A percentile compares a stretch with the other conserved stretches of the same genome.
phyloP scores from a whole-genome alignment of 2,329 filamentous ascomycete species.

The Reticulascus tulasneorum region DNA sequence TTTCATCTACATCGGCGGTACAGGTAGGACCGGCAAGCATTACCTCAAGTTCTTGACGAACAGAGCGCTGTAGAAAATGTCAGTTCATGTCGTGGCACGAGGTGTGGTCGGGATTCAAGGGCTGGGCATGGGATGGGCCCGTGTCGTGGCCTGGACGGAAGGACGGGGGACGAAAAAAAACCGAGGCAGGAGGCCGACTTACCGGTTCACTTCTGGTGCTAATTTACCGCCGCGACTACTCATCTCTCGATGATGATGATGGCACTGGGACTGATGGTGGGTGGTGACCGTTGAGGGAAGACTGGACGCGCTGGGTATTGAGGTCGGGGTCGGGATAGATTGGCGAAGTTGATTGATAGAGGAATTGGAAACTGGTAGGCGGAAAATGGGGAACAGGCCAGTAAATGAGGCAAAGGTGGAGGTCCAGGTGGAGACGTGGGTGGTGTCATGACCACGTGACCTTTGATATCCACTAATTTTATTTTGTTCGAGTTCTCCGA shows the following conservation, averaged over 20 bases:
- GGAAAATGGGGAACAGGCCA: conserved; percentile 16
- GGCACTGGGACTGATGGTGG: conserved; percentile 11
- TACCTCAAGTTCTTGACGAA: conserved; percentile 99
- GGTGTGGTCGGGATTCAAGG: not conserved
- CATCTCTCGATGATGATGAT: conserved; percentile 70
- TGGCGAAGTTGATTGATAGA: conserved; percentile 6
- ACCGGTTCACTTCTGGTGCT: conserved; percentile 99
- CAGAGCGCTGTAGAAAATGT: conserved; percentile 70
- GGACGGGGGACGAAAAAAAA: conserved; percentile 4
- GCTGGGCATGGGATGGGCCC: conserved; percentile 4
- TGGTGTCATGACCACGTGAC: too few relatives aligned
- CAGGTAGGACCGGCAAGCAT: conserved; percentile 46
- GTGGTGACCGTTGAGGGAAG: conserved; percentile 19
- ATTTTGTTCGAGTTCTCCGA: too few relatives aligned
- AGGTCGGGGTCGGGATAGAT: conserved; percentile 11
- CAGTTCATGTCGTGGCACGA: conserved; percentile 20
- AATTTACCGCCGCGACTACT: conserved; percentile 96
- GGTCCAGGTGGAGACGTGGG: too few relatives aligned
- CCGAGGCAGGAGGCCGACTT: conserved; percentile 32
- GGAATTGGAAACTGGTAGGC: conserved; percentile 14
- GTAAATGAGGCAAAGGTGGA: conserved; percentile 16
- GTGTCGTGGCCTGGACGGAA: conserved; percentile 6
- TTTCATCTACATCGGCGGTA: conserved; percentile 61
- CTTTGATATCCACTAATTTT: too few relatives aligned
- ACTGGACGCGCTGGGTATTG: conserved; percentile 21